These are phyloP conservation scores for Neofusicoccum parvum DNA, from an alignment of 2,329 filamentous ascomycete species.

Conservation along the genomic window DNA sequence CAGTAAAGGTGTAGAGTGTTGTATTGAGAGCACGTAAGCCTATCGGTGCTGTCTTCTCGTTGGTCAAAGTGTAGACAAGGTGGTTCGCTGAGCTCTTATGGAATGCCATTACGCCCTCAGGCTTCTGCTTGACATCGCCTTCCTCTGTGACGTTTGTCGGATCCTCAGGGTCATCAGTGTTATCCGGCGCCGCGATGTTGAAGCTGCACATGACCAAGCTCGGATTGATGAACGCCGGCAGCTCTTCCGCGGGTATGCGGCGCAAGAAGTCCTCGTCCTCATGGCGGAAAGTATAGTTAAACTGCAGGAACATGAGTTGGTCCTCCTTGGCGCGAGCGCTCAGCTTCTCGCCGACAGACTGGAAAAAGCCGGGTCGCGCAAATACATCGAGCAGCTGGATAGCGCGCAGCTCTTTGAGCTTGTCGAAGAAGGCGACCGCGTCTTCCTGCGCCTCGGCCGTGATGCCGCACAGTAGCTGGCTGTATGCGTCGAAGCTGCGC, in stretches of 20 bases:
- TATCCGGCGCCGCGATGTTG: constrained; percentile 40
- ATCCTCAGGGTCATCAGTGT: constrained; percentile 28
- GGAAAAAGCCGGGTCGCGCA: constrained; percentile 45
- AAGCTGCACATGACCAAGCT: constrained; percentile 42
- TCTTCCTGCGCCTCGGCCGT: constrained; percentile 42
- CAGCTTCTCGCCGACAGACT: constrained; percentile 28
- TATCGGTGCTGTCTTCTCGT: constrained; percentile 34
- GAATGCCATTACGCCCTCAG: constrained; percentile 39
- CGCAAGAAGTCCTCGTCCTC: constrained; percentile 46
- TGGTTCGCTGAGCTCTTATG: constrained; percentile 33
- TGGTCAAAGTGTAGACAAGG: constrained; percentile 37
- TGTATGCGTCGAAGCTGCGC: constrained; percentile 49
- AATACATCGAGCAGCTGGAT: constrained; percentile 54
- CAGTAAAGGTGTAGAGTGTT: constrained; percentile 45
- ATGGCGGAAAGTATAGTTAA: constrained; percentile 52
- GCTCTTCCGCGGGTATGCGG: constrained; percentile 42
- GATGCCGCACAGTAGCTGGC: constrained; percentile 49
- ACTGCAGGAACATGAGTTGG: constrained; percentile 47
- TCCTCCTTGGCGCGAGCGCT: constrained; percentile 23
- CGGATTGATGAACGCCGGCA: constrained; percentile 40
- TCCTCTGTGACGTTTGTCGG: constrained; percentile 24
- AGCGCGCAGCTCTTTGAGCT: constrained; percentile 39
- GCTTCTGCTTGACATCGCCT: constrained; percentile 30
- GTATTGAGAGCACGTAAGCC: constrained; percentile 41
- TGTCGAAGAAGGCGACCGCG: constrained; percentile 45